phyloP scores from a whole-genome alignment of 768 basidiomycete genomes.

The Russula virescens region DNA sequence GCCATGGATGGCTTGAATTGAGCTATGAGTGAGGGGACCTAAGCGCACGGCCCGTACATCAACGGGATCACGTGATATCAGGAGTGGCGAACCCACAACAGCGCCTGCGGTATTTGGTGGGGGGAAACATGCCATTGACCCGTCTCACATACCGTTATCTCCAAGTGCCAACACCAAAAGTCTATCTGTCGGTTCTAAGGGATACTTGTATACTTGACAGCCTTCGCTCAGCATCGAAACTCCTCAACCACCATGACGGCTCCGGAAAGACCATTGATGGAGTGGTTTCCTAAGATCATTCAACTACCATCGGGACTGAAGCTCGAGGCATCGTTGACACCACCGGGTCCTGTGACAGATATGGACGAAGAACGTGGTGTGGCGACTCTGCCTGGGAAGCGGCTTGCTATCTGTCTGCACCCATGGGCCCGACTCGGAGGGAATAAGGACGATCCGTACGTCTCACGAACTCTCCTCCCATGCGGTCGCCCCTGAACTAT shows the following conservation, averaged over 20 bases:
- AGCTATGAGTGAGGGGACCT: too few species aligned
- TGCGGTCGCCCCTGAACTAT: neutral
- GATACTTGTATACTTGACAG: too few species aligned
- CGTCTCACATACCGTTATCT: too few species aligned
- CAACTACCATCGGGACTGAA: conserved; percentile 20
- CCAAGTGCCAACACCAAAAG: too few species aligned
- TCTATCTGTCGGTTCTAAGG: too few species aligned
- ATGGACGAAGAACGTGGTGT: conserved; percentile 19
- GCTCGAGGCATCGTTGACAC: conserved; percentile 16
- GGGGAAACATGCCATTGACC: too few species aligned
- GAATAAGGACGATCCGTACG: conserved; percentile 70
- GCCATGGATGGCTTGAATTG: conserved; percentile 7
- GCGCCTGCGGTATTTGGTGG: too few species aligned
- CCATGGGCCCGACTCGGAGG: conserved; percentile 88
- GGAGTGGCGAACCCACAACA: too few species aligned
- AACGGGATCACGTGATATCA: too few species aligned
- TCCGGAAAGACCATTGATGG: conserved; percentile 3
- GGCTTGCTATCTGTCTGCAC: conserved; percentile 66
- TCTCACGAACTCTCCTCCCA: conserved; percentile 21
- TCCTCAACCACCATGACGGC: neutral
- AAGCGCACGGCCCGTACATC: too few species aligned
- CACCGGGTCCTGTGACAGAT: conserved; percentile 12
- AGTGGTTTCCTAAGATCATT: conserved; percentile 14
- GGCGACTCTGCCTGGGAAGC: conserved; percentile 28
- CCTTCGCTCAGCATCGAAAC: neutral